phyloP scores from a whole-genome alignment of 108 stramenopile genomes.

The Halocafeteria seosinensis region DNA sequence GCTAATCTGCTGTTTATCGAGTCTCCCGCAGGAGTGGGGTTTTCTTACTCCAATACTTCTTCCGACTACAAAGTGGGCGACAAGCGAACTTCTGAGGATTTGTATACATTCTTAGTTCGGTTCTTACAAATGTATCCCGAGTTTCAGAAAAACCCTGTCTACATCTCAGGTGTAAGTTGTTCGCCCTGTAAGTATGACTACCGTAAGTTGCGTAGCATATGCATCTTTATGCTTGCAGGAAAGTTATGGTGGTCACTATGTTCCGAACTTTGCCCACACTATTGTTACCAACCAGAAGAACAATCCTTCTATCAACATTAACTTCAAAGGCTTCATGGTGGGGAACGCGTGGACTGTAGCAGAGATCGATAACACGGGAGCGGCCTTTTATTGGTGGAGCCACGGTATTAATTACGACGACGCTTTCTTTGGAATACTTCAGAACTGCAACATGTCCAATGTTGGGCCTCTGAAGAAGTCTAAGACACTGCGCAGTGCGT shows the following conservation, averaged over 20 bases:
- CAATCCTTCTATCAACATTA: background rate
- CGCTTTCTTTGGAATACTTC: background rate
- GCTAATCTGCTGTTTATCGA: slow-evolving; percentile 46
- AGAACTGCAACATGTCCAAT: slow-evolving; percentile 5
- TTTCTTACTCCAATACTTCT: slow-evolving; percentile 28
- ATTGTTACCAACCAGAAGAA: slow-evolving; percentile 8
- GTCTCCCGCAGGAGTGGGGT: slow-evolving; percentile 44
- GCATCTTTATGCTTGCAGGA: background rate
- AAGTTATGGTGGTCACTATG: slow-evolving; percentile 38
- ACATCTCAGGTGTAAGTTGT: background rate
- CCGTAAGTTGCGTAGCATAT: background rate
- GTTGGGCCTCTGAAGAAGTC: slow-evolving; percentile 2
- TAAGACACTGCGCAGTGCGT: background rate
- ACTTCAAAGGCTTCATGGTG: slow-evolving; percentile 35
- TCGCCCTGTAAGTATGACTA: no score
- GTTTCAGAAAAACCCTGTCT: background rate
- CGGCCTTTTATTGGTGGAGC: background rate
- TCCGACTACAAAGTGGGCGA: background rate
- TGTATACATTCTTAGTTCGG: background rate
- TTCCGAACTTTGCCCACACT: slow-evolving; percentile 18
- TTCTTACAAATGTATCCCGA: slow-evolving; percentile 8
- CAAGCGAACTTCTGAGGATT: slow-evolving; percentile 19
- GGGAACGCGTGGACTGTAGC: slow-evolving; percentile 34
- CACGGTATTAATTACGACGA: slow-evolving; percentile 11
- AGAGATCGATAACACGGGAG: slow-evolving; percentile 9